Conservation (phyloP, 495 filamentous ascomycete genomes). For the Talaromyces nanjingensis region DNA sequence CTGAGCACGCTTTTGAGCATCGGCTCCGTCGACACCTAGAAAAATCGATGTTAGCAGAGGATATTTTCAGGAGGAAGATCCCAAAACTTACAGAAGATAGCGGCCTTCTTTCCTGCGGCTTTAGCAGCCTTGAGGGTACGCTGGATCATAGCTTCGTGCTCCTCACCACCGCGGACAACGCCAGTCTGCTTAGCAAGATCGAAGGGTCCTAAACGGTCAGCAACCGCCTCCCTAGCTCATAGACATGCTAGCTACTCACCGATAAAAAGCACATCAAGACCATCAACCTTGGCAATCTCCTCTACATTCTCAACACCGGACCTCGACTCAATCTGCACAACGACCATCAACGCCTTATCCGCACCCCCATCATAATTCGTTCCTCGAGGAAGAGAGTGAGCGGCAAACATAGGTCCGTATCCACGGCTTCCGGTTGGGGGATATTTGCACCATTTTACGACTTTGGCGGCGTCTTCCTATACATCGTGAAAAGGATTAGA, state of each 20-base stretch:
- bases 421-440: conserved; percentile 58
- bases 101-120: conserved; percentile 63
- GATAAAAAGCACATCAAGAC: conserved; percentile 38
- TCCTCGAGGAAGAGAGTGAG: conserved; percentile 33
- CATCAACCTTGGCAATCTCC: conserved; percentile 39
- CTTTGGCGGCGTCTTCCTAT: conserved; percentile 48
- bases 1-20: conserved; percentile 55
- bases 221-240: background rate
- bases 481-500: background rate
- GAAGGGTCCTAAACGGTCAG: conserved; percentile 44
- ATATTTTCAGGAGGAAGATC: background rate
- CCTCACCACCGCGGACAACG: conserved; percentile 28
- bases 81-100: conserved; percentile 59
- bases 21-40: conserved; percentile 49
- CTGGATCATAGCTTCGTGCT: conserved; percentile 56
- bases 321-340: conserved; percentile 43
- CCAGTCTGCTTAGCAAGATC: conserved; percentile 35
- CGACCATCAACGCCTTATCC: conserved; percentile 28
- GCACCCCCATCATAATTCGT: conserved; percentile 28
- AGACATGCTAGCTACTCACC: conserved; percentile 14
- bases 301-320: conserved; percentile 41
- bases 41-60: background rate
- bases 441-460: conserved; percentile 59
- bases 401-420: conserved; percentile 56
- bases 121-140: conserved; percentile 56